Base-by-base conservation (phyloP, 345 rosid species). In the Acer yangbiense region DNA sequence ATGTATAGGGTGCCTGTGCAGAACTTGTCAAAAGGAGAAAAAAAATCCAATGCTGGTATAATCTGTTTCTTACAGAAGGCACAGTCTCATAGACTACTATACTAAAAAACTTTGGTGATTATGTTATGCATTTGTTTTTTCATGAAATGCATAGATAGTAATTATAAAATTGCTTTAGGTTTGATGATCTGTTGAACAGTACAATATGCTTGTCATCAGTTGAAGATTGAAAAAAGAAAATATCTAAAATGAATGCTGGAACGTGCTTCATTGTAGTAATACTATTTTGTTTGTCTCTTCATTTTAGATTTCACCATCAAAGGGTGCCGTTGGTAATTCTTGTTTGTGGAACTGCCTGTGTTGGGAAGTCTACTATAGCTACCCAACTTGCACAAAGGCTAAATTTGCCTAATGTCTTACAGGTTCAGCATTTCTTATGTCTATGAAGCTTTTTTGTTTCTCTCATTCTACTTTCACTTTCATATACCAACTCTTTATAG, bases 291-390 rank as follows among this genome's bases (percentile, higher is more conserved):
- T 61, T 82, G 61, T 79, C 60, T 5, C 70, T 32, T 78, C 41
- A 44, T 76, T 77, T 76, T 82, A 97, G 99, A 84, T 97, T 97
- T 88, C 98, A 97, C 86, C 98, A 97, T 85, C 98, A 90, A 82
- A 94, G 99, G 73, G 98, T 94, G 81, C 99, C 99, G 17, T 84
- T 97, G 76, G 97, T 97, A 32, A 97, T 97, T 76, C 99, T 97
- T 87, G 98, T 97, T 71, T 94, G 98, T 48, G 99, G 99, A 86
- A 93, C 99, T 65, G 98, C 98, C 27, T 94, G 99, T 81, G 98
- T 92, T 32, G 99, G 99, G 41, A 97, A 97, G 86, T 97, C 99
- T 21, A 97, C 99, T 41, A 89, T 94, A 77, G 98, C 99, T 9
- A 94, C 99, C 78, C 99, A 97, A 82, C 94, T 97, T 43, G 99